phyloP scores from a whole-genome alignment of 257 asterid species.

The Gentiana straminea region DNA sequence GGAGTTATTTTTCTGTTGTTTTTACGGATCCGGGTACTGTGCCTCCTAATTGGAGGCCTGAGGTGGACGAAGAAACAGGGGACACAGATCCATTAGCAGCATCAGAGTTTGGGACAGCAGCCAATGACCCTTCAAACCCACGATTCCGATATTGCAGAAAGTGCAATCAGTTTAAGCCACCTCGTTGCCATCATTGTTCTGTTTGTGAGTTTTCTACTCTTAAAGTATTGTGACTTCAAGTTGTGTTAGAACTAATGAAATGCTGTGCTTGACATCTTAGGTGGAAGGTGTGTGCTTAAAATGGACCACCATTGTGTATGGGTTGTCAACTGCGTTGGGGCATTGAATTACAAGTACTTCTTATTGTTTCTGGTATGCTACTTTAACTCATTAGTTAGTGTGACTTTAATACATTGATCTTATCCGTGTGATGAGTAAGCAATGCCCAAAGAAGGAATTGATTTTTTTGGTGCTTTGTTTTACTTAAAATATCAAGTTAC shows the following conservation, averaged over 20 bases:
- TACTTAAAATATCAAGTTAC: too few relatives aligned
- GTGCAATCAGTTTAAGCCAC: slow-evolving; percentile 95
- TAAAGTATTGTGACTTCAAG: slow-evolving; percentile 5
- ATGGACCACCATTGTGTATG: slow-evolving; percentile 99
- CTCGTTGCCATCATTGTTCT: slow-evolving; percentile 99
- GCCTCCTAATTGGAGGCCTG: slow-evolving; percentile 90
- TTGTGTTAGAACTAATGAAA: slow-evolving; percentile 13
- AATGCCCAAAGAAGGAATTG: too few relatives aligned
- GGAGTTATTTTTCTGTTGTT: slow-evolving; percentile 97
- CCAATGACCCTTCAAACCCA: slow-evolving; percentile 39
- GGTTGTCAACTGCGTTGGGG: slow-evolving; percentile 99
- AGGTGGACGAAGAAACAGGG: slow-evolving; percentile 76
- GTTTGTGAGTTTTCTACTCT: slow-evolving; percentile 67
- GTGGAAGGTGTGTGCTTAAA: slow-evolving; percentile 94
- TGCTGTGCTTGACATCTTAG: slow-evolving; percentile 23
- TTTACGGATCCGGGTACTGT: slow-evolving; percentile 93
- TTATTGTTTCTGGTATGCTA: slow-evolving; percentile 88
- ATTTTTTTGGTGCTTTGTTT: neutral
- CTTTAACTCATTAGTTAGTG: slow-evolving; percentile 7
- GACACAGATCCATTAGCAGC: slow-evolving; percentile 66
- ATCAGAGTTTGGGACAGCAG: slow-evolving; percentile 36
- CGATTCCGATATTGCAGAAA: slow-evolving; percentile 73
- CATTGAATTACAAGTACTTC: slow-evolving; percentile 89
- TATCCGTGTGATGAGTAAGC: neutral
- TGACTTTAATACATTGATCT: neutral